These are phyloP conservation scores for Annona cherimola DNA, from an alignment of 164 flowering plant genomes.

Conservation along the genomic window DNA sequence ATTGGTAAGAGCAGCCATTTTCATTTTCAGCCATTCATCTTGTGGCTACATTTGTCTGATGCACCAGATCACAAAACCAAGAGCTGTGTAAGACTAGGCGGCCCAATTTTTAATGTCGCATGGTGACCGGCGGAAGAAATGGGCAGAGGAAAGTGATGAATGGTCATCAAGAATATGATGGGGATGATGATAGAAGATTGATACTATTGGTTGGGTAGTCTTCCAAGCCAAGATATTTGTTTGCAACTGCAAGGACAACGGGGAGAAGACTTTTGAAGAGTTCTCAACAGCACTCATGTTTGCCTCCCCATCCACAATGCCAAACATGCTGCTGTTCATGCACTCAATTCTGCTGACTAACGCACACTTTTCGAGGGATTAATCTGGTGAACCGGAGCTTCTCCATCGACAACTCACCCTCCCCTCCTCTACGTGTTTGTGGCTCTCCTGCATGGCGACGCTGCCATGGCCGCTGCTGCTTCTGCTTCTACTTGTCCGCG, in stretches of 20 bases:
- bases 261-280: neutral
- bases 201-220: no score
- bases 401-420: neutral
- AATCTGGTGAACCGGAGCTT: neutral
- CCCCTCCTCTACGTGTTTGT: neutral
- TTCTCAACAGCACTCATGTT: neutral
- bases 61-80: no score
- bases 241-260: no score
- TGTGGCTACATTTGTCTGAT: no score
- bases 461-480: neutral
- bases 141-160: neutral
- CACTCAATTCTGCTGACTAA: neutral
- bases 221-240: no score
- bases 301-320: neutral
- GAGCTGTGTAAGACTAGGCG: no score
- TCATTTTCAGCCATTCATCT: no score
- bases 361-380: neutral
- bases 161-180: no score
- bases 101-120: no score
- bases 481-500: neutral
- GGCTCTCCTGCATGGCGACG: neutral
- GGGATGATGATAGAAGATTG: no score
- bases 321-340: neutral
- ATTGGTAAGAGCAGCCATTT: neutral
- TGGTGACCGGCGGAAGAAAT: neutral